Conservation (phyloP, 208 protist species). For the Naegleria lovaniensis region DNA sequence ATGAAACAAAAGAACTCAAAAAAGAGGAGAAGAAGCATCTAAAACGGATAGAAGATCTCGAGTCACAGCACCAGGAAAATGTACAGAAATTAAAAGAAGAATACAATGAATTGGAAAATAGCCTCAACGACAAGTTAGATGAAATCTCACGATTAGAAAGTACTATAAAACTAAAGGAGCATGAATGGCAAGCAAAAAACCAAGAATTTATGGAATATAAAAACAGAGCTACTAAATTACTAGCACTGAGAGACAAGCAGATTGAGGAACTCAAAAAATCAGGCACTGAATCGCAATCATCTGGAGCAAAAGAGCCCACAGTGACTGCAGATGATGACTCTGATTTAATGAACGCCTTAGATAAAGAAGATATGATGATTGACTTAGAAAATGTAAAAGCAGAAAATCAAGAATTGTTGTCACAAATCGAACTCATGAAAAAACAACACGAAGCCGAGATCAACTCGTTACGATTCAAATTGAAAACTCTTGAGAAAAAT, state of each 20-base stretch:
- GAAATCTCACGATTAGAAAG: background rate
- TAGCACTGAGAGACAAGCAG: background rate
- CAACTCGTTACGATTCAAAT: background rate
- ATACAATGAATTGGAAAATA: background rate
- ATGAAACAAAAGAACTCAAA: background rate
- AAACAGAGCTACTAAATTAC: background rate
- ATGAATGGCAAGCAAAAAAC: background rate
- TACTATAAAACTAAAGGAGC: background rate
- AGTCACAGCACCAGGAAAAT: background rate
- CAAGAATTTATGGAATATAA: constrained; percentile 24
- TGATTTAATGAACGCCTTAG: background rate
- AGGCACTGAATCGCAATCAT: background rate
- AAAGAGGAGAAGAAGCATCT: background rate
- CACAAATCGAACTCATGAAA: background rate
- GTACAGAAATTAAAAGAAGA: background rate
- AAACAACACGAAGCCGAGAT: constrained; percentile 12
- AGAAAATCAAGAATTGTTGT: constrained; percentile 23
- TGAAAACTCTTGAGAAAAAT: constrained; percentile 15
- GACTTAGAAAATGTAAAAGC: background rate
- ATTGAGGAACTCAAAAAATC: constrained; percentile 10
- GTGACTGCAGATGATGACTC: background rate
- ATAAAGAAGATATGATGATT: constrained; percentile 10
- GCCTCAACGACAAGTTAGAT: background rate
- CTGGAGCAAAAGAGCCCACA: background rate
- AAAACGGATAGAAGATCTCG: background rate